Evolutionary conservation across 2,329 filamentous ascomycete species (phyloP).

Genomic region (Cladosporium sp.): DNA sequence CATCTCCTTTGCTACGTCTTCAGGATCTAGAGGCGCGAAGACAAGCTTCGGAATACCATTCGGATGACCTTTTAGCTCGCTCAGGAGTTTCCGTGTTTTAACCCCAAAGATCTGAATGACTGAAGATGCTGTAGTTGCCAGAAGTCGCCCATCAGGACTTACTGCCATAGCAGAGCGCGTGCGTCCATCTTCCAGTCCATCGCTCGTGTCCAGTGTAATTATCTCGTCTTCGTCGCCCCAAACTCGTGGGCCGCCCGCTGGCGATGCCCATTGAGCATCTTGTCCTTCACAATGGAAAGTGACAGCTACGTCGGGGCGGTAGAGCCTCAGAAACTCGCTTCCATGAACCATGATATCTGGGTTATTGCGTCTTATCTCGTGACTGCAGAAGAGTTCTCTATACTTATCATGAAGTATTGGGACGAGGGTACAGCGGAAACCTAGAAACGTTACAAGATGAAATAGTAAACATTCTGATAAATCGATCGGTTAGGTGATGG

Average conservation of each 20-base stretch:
- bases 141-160: not conserved
- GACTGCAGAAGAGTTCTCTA: not conserved
- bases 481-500: no score
- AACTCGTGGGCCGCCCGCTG: not conserved
- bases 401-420: no score
- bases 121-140: not conserved
- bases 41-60: not conserved
- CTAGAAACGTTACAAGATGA: no score
- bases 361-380: not conserved
- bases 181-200: not conserved
- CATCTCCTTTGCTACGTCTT: no score
- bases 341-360: not conserved
- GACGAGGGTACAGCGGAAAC: no score
- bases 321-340: not conserved
- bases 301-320: not conserved
- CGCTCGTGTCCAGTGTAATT: not conserved
- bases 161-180: not conserved
- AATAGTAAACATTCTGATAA: no score
- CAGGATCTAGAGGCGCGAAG: not conserved
- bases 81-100: not conserved
- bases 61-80: not conserved
- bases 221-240: not conserved
- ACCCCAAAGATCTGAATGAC: not conserved
- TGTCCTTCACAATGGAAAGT: not conserved
- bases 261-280: not conserved